Percentiles rank a stretch among this genome's conserved stretches.
These are phyloP conservation scores for Podospora tetraspora DNA, from an alignment of 495 filamentous ascomycete genomes.

Conservation along the genomic window DNA sequence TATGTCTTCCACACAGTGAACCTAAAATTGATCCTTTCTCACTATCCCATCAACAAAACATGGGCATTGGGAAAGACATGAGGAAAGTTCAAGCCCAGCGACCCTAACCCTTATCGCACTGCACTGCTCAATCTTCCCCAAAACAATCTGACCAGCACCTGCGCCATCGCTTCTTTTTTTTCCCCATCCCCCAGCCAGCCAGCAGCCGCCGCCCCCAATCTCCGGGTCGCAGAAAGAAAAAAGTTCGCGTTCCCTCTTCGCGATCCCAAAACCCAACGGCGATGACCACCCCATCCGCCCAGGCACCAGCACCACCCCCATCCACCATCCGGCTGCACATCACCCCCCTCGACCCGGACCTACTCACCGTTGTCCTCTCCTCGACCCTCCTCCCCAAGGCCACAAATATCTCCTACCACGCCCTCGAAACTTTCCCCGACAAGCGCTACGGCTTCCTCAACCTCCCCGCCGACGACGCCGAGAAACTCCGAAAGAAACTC, in stretches of 20 bases:
- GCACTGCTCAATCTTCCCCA: not conserved
- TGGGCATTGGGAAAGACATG: not conserved
- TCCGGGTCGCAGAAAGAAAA: not conserved
- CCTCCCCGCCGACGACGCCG: slow-evolving; percentile 70
- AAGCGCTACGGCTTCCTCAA: slow-evolving; percentile 85
- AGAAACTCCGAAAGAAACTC: slow-evolving; percentile 87
- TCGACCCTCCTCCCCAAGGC: slow-evolving; percentile 60
- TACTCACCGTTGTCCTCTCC: slow-evolving; percentile 64
- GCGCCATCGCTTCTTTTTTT: not conserved
- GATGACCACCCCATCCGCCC: slow-evolving; percentile 15
- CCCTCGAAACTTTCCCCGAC: slow-evolving; percentile 79
- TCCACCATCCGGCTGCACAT: slow-evolving; percentile 65
- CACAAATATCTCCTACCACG: slow-evolving; percentile 75
- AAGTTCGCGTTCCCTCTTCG: not conserved
- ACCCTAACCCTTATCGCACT: not conserved
- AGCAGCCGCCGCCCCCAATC: not conserved
- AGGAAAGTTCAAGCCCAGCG: not conserved
- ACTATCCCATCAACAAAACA: not conserved
- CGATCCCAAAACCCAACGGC: not conserved
- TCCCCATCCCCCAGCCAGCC: not conserved
- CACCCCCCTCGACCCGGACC: slow-evolving; percentile 68
- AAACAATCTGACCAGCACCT: not conserved
- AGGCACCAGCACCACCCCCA: slow-evolving; percentile 1
- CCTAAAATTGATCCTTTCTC: not conserved
- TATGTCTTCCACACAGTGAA: no score